These are phyloP conservation scores for Phytopythium helicoides DNA, from an alignment of 352 stramenopile genomes.

Conservation along the genomic window DNA sequence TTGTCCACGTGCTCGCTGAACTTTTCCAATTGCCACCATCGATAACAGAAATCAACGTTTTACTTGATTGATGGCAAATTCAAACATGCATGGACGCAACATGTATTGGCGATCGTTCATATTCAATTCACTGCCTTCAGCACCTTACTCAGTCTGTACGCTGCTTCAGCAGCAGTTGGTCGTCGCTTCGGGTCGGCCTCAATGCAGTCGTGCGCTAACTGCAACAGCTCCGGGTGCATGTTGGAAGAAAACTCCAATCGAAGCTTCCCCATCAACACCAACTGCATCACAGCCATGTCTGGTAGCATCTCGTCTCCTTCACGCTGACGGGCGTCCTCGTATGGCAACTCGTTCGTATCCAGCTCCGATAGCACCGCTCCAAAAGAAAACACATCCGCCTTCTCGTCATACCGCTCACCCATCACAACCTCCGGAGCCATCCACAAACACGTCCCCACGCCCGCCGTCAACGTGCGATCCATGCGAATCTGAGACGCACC, in stretches of 20 bases:
- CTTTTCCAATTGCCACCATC: too few species aligned
- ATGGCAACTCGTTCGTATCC: conserved; percentile 37
- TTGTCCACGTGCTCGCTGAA: too few species aligned
- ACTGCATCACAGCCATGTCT: conserved; percentile 45
- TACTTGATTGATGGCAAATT: too few species aligned
- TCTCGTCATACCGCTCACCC: conserved; percentile 26
- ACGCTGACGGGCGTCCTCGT: conserved; percentile 13
- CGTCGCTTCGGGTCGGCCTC: conserved; percentile 12
- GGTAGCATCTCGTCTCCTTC: conserved; percentile 20
- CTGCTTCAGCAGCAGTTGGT: conserved; percentile 23
- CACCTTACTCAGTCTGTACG: conserved; percentile 10
- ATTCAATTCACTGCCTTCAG: not conserved
- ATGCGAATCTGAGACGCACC: conserved; percentile 19
- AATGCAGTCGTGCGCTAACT: conserved; percentile 16
- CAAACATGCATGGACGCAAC: too few species aligned
- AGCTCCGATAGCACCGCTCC: conserved; percentile 42
- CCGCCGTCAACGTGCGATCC: conserved; percentile 28
- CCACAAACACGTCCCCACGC: conserved; percentile 31
- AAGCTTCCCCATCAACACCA: conserved; percentile 41
- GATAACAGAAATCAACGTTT: too few species aligned
- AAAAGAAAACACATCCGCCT: conserved; percentile 44
- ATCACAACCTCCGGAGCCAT: too few species aligned
- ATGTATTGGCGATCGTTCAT: too few species aligned
- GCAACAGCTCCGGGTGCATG: conserved; percentile 12
- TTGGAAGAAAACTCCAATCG: conserved; percentile 32